Evolutionary conservation across 441 rosid species (phyloP).

Genomic region (Erodium trifolium): DNA sequence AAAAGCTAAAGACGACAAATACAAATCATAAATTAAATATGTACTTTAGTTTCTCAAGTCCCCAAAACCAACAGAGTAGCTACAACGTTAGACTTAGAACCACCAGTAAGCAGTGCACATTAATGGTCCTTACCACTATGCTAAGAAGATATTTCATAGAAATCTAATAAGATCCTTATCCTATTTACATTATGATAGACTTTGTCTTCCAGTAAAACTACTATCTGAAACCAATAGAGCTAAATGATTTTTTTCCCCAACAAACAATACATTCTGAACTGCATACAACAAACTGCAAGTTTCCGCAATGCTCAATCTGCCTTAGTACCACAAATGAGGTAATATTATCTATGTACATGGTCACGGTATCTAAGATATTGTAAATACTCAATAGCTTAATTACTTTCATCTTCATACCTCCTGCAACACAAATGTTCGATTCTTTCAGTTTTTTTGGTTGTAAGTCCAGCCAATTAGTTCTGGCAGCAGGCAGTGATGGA

Average conservation of each 20-base stretch:
- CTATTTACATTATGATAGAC: conserved; percentile 6
- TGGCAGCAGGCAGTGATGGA: conserved; percentile 63
- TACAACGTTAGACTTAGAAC: background rate
- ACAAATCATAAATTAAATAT: background rate
- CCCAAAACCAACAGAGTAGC: conserved; percentile 8
- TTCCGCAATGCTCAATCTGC: background rate
- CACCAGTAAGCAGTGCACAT: background rate
- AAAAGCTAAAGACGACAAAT: background rate
- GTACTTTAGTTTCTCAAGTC: background rate
- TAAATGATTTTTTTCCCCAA: background rate
- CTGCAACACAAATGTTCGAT: conserved; percentile 88
- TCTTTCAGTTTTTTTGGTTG: conserved; percentile 71
- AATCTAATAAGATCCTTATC: conserved; percentile 3
- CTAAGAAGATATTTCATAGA: conserved; percentile 1
- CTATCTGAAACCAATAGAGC: background rate
- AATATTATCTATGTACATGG: background rate
- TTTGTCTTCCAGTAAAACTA: background rate
- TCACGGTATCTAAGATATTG: background rate
- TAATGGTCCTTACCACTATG: background rate
- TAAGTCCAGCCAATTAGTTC: conserved; percentile 90
- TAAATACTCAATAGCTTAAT: conserved; percentile 18
- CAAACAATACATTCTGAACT: background rate
- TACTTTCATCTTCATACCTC: conserved; percentile 75
- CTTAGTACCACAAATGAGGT: conserved; percentile 1
- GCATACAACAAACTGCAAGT: background rate